Conservation (phyloP, 75 land plant species). For the Sequoia sempervirens region DNA sequence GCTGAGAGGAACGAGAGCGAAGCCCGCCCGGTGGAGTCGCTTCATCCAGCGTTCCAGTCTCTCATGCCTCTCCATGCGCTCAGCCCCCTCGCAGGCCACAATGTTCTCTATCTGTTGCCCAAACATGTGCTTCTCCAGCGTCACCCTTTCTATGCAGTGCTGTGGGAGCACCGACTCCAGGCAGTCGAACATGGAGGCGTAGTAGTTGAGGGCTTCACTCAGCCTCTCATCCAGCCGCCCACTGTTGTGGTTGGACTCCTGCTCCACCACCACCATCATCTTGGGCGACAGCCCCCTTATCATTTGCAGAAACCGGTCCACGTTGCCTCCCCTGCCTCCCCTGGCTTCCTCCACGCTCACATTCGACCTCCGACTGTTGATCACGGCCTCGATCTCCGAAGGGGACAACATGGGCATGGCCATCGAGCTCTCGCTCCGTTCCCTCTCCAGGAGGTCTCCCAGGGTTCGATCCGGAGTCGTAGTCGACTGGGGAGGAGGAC, state of each 20-base stretch:
- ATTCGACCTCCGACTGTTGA: neutral
- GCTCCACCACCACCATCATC: conserved; percentile 76
- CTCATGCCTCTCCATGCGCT: conserved; percentile 68
- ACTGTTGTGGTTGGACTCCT: conserved; percentile 83
- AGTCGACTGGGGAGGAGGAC: neutral
- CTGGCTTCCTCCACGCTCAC: neutral
- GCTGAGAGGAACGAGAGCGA: conserved; percentile 31
- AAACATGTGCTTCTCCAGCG: conserved; percentile 62
- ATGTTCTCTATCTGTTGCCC: conserved; percentile 80
- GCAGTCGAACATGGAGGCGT: conserved; percentile 77
- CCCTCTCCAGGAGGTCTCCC: neutral
- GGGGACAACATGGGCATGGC: neutral
- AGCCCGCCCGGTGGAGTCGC: conserved; percentile 48
- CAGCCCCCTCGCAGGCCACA: conserved; percentile 68
- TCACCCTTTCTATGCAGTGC: conserved; percentile 48
- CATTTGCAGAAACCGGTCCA: conserved; percentile 38
- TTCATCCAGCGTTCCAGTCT: conserved; percentile 59
- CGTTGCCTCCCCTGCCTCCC: neutral
- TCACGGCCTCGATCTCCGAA: neutral
- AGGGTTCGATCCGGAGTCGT: neutral
- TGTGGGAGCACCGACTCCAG: conserved; percentile 61
- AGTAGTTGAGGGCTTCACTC: conserved; percentile 57
- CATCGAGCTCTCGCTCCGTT: neutral
- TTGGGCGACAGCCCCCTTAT: conserved; percentile 64
- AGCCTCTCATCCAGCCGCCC: conserved; percentile 55